phyloP scores from a whole-genome alignment of 352 stramenopile genomes.

The Pythium diclinum region DNA sequence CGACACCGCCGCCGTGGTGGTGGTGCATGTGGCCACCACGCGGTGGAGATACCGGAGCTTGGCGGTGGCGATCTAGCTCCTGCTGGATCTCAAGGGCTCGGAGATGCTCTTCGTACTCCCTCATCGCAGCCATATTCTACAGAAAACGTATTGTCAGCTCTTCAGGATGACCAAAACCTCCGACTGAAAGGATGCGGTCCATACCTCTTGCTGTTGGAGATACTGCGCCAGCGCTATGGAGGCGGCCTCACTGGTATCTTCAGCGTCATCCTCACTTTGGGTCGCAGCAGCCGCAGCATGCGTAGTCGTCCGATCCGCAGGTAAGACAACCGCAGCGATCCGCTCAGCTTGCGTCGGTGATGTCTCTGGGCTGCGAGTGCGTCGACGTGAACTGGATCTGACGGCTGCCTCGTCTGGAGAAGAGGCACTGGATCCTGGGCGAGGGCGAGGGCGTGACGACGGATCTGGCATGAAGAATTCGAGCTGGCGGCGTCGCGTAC shows the following conservation, averaged over 20 bases:
- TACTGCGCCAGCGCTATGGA: conserved; percentile 64
- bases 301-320: not conserved
- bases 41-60: conserved; percentile 17
- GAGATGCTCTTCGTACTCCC: conserved; percentile 54
- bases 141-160: not conserved
- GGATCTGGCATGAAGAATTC: conserved; percentile 31
- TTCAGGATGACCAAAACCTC: not conserved
- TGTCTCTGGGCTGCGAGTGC: not conserved
- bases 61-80: not conserved
- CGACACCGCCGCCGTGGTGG: conserved; percentile 29
- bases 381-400: not conserved
- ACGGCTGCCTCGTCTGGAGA: not conserved
- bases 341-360: not conserved
- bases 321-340: not conserved
- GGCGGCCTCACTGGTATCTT: conserved; percentile 51
- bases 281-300: not conserved
- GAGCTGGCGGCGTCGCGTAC: conserved; percentile 32
- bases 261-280: not conserved
- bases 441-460: conserved; percentile 24
- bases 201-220: conserved; percentile 70
- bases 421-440: conserved; percentile 18
- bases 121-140: conserved; percentile 68
- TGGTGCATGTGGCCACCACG: conserved; percentile 10
- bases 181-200: not conserved
- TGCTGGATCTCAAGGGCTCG: conserved; percentile 11